Percentiles rank a stretch among this genome's conserved stretches.
phyloP scores from a whole-genome alignment of 331 rosid genomes.

The Stylosanthes scabra region DNA sequence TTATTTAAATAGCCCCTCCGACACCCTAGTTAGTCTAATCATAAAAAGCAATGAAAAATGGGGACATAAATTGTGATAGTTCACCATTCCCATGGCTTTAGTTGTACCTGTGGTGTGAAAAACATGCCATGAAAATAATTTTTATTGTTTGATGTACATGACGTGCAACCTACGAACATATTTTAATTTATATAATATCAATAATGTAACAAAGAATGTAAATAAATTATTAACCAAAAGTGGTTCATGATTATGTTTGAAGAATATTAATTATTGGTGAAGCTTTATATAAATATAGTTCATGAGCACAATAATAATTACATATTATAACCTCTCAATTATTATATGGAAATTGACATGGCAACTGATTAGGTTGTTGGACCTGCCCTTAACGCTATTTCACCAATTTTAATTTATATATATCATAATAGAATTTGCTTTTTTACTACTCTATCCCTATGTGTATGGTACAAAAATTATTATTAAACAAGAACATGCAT shows the following conservation, averaged over 20 bases:
- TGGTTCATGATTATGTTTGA: constrained; percentile 28
- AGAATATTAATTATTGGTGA: background rate
- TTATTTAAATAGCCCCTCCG: constrained; percentile 21
- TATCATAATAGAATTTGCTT: constrained; percentile 11
- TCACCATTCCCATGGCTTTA: constrained; percentile 40
- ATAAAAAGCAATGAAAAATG: constrained; percentile 23
- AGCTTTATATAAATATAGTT: constrained; percentile 16
- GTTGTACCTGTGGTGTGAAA: constrained; percentile 41
- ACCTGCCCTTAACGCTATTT: constrained; percentile 34
- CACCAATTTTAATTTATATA: background rate
- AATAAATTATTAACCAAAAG: constrained; percentile 16
- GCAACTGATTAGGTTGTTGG: constrained; percentile 73
- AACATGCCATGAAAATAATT: constrained; percentile 34
- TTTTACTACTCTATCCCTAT: constrained; percentile 46
- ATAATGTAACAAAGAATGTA: constrained; percentile 1
- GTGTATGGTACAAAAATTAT: constrained; percentile 4
- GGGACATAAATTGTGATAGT: constrained; percentile 42
- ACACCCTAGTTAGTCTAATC: constrained; percentile 43
- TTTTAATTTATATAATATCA: background rate
- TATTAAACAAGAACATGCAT: constrained; percentile 22
- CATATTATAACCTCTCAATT: constrained; percentile 38
- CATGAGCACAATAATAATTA: constrained; percentile 26
- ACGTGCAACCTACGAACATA: constrained; percentile 53
- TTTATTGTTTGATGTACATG: constrained; percentile 30
- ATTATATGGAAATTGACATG: constrained; percentile 61